Conservation (phyloP, 1,139 yeast genomes). For the Ogataea hybrid region DNA sequence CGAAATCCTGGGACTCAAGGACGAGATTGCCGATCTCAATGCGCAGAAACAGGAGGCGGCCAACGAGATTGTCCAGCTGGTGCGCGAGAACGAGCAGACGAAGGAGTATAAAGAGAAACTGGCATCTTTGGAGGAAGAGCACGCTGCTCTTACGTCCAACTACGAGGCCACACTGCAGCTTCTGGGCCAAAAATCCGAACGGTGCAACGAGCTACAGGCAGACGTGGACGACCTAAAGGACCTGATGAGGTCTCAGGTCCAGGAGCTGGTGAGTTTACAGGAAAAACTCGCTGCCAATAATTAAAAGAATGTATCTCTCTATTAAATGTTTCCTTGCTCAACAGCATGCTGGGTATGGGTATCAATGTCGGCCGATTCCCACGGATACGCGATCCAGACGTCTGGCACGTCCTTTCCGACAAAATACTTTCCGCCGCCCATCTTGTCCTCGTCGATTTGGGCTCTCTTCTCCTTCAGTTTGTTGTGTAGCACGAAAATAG, state of each 20-base stretch:
- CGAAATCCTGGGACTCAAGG: constrained; percentile 64
- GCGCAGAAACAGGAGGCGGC: constrained; percentile 66
- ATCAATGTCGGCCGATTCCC: constrained; percentile 57
- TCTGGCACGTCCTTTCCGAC: constrained; percentile 56
- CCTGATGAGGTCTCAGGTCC: constrained; percentile 77
- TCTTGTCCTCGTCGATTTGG: constrained; percentile 44
- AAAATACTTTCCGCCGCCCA: constrained; percentile 47
- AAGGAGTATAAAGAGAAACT: constrained; percentile 38
- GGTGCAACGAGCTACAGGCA: constrained; percentile 78
- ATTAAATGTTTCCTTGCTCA: constrained; percentile 38
- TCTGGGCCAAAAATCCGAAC: constrained; percentile 87
- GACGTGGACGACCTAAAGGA: constrained; percentile 89
- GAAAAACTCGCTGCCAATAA: constrained; percentile 28
- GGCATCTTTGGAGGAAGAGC: constrained; percentile 36
- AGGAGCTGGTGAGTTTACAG: constrained; percentile 74
- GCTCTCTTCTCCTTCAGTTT: constrained; percentile 57
- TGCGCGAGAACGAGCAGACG: constrained; percentile 53
- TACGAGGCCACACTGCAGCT: constrained; percentile 68
- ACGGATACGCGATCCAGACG: constrained; percentile 62
- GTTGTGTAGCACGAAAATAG: constrained; percentile 58
- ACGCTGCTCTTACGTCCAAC: constrained; percentile 40
- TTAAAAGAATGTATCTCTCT: not conserved
- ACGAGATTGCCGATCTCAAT: constrained; percentile 54
- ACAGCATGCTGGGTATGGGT: constrained; percentile 40
- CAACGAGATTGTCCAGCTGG: constrained; percentile 57